These are phyloP conservation scores for Neurospora sp. DNA, from an alignment of 495 filamentous ascomycete genomes.

Conservation along the genomic window DNA sequence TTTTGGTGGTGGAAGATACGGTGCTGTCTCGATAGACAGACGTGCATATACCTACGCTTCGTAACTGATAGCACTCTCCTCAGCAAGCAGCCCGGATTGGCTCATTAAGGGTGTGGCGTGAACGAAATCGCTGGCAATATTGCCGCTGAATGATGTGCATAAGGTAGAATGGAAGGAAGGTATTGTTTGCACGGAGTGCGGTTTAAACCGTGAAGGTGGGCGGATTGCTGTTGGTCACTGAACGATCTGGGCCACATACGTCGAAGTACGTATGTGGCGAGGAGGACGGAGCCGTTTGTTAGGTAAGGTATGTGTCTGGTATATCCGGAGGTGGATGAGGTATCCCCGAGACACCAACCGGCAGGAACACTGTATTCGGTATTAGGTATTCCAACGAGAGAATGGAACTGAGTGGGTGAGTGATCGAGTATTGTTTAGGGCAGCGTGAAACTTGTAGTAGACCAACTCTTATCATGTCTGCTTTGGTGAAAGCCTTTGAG, in stretches of 20 bases:
- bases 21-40: too few species aligned
- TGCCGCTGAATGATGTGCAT: not conserved
- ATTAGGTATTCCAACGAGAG: not conserved
- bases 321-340: not conserved
- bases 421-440: not conserved
- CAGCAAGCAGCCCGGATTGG: too few species aligned
- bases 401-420: not conserved
- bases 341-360: not conserved
- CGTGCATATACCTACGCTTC: too few species aligned
- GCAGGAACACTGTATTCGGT: not conserved
- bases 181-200: too few species aligned
- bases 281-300: not conserved
- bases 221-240: not conserved
- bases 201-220: too few species aligned
- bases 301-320: not conserved
- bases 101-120: too few species aligned
- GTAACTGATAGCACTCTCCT: too few species aligned
- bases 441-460: not conserved
- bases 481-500: not conserved
- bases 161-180: not conserved
- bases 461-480: not conserved
- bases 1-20: too few species aligned
- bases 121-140: not conserved
- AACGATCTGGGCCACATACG: not conserved
- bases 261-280: too few species aligned